Evolutionary conservation across 1,139 yeast species (phyloP).

Genomic region (Yamadazyma conglobata): DNA sequence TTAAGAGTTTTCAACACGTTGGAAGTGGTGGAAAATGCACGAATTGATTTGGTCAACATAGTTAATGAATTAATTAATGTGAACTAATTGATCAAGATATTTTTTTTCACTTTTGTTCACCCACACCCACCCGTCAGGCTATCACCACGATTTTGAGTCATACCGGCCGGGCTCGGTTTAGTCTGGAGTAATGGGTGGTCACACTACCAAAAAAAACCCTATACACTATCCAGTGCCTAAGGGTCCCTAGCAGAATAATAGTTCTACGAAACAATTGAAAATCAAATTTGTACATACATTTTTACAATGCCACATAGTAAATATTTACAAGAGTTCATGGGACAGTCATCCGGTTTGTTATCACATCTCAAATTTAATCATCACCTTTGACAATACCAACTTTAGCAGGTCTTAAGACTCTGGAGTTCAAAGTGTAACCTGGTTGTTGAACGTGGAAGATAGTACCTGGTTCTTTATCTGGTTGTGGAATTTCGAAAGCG

Average conservation of each 20-base stretch:
- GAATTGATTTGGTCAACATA: constrained; percentile 16
- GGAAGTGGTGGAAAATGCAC: constrained; percentile 36
- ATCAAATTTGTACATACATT: too few relatives aligned
- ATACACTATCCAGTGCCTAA: too few relatives aligned
- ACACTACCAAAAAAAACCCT: too few relatives aligned
- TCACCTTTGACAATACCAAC: constrained; percentile 83
- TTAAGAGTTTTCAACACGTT: constrained; percentile 34
- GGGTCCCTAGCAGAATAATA: too few relatives aligned
- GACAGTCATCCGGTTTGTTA: constrained; percentile 1
- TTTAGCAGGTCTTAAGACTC: constrained; percentile 94
- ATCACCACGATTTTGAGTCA: constrained; percentile 6
- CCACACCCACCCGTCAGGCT: background rate
- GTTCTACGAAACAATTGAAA: too few relatives aligned
- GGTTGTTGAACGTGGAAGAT: constrained; percentile 91
- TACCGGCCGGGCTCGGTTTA: constrained; percentile 4
- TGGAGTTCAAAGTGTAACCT: constrained; percentile 80
- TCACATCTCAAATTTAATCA: constrained; percentile 3
- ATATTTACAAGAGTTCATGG: constrained; percentile 7
- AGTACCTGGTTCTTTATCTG: constrained; percentile 89
- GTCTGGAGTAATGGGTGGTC: constrained; percentile 4
- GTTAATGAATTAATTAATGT: too few relatives aligned
- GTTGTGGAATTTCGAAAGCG: constrained; percentile 82
- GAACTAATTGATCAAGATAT: background rate
- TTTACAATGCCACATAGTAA: too few relatives aligned
- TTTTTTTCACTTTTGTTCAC: constrained; percentile 4